Base-by-base conservation (phyloP, 176 grass and related monocot genomes). In the Urochloa ruziziensis region DNA sequence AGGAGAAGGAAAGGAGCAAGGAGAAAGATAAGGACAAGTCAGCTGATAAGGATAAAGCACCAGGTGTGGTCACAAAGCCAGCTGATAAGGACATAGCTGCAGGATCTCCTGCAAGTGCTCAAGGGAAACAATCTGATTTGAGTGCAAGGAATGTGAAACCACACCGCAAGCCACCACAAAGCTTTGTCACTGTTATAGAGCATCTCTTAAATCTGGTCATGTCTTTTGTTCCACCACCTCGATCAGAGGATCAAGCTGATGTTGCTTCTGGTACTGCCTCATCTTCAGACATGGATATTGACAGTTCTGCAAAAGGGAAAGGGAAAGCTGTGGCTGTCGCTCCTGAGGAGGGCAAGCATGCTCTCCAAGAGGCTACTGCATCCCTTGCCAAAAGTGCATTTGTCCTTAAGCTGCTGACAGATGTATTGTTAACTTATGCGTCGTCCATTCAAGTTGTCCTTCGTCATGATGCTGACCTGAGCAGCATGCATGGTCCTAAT, bases 361-460 rank as follows among this genome's bases (percentile, higher is more conserved):
- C 82, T 77, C 46, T 62, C 73, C 89, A 99, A 85, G 96, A 99
- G 77, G 85, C 70, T 79, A 91, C 83, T 82, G 81, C 96, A 58
- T 92, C 89, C 88, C 82, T 99, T 80, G 96, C 96, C 52, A 99
- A 89, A 88, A 94, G 44, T 44, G 80, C 91, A 63, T 99, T 96
- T 47, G 58, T 99, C 33, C 78, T 99, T 34, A 99, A 99, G 82
- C 74, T 99, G 47, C 82, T 99, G 77, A 99, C 93, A 34, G 93
- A 99, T 87, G 82, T 99, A 68, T 86, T 99, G 72, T 83, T 99
- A 70, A 99, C 96, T 36, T 99, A 99, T 66, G 91, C 91, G 61
- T 90, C 89, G 32, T 99, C 96, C 32, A 87, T 99, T 81, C 89
- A 99, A 85, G 91, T 99, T 67, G 80, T 99, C 56, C 96, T 99